Conservation (phyloP, 2,329 filamentous ascomycete species). For the Diplodia intermedia region DNA sequence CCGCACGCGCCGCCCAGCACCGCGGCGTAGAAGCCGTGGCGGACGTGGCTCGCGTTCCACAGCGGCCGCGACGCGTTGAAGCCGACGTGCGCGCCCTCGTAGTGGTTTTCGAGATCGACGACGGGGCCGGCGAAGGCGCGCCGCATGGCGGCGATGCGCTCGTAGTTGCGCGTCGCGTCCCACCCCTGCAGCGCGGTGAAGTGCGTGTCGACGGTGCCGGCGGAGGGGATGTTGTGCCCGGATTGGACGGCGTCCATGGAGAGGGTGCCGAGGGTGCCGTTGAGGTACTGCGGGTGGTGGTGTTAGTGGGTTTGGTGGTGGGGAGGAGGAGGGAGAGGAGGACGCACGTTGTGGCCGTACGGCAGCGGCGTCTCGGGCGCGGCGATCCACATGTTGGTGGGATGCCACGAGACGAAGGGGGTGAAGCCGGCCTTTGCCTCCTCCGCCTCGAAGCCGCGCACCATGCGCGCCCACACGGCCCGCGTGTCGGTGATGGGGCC, state of each 20-base stretch:
- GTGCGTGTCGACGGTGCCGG: slow-evolving; percentile 62
- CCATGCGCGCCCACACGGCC: slow-evolving; percentile 3
- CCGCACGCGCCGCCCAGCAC: slow-evolving; percentile 5
- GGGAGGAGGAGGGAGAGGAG: no score
- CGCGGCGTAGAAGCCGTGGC: slow-evolving; percentile 25
- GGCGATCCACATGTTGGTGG: slow-evolving; percentile 8
- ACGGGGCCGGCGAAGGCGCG: slow-evolving; percentile 1
- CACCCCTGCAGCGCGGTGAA: not conserved
- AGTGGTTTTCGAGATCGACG: slow-evolving; percentile 22
- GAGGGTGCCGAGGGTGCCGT: slow-evolving; percentile 9
- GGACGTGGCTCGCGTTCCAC: slow-evolving; percentile 13
- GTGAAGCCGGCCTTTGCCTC: not conserved
- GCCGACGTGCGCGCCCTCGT: slow-evolving; percentile 14
- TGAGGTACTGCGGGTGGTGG: slow-evolving; percentile 1
- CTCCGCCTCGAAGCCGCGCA: not conserved
- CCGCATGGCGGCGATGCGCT: slow-evolving; percentile 16
- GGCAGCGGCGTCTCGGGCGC: not conserved
- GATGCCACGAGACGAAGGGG: slow-evolving; percentile 6
- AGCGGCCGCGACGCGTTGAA: slow-evolving; percentile 23
- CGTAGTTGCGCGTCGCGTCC: slow-evolving; percentile 21
- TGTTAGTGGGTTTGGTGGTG: not conserved
- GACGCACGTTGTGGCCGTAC: slow-evolving; percentile 14
- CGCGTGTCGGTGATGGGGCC: slow-evolving; percentile 16
- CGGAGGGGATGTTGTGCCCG: slow-evolving; percentile 61
- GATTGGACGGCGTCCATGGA: slow-evolving; percentile 25